phyloP scores from a whole-genome alignment of 2,329 filamentous ascomycete species.

The Rhytidhysteron rufulum region DNA sequence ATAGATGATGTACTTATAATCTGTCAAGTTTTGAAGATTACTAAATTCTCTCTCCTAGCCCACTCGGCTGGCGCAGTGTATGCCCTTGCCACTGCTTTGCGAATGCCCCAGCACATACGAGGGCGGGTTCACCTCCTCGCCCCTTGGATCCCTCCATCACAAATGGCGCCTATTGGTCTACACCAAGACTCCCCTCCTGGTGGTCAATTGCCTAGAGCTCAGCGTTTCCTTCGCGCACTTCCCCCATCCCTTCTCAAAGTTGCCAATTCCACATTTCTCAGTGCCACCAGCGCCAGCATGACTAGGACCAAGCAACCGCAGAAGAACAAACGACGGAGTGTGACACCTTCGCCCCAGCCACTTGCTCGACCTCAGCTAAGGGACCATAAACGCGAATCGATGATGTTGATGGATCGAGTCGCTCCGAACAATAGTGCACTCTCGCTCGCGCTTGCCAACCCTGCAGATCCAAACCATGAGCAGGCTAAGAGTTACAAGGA shows the following conservation, averaged over 20 bases:
- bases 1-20: conserved; percentile 84
- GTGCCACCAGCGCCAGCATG: conserved; percentile 80
- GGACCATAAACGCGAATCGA: conserved; percentile 41
- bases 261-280: conserved; percentile 94
- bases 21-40: conserved; percentile 86
- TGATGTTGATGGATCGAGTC: conserved; percentile 49
- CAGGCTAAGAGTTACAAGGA: conserved; percentile 36
- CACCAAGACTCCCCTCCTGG: conserved; percentile 71
- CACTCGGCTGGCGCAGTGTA: conserved; percentile 99
- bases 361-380: conserved; percentile 21
- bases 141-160: conserved; percentile 89
- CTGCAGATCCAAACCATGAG: conserved; percentile 28
- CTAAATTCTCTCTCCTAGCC: conserved; percentile 91
- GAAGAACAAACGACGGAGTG: conserved; percentile 23
- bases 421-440: conserved; percentile 37
- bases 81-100: conserved; percentile 86
- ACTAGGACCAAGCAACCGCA: conserved; percentile 50
- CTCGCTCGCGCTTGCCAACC: conserved; percentile 21
- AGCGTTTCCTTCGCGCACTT: conserved; percentile 83
- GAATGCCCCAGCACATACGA: conserved; percentile 93
- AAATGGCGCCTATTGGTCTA: conserved; percentile 50
- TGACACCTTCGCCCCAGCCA: conserved; percentile 12
- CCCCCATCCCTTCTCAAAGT: conserved; percentile 89
- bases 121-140: conserved; percentile 91
- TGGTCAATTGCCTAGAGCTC: conserved; percentile 84